Conservation (phyloP, 768 basidiomycete genomes). For the Boletus tomentosulus region DNA sequence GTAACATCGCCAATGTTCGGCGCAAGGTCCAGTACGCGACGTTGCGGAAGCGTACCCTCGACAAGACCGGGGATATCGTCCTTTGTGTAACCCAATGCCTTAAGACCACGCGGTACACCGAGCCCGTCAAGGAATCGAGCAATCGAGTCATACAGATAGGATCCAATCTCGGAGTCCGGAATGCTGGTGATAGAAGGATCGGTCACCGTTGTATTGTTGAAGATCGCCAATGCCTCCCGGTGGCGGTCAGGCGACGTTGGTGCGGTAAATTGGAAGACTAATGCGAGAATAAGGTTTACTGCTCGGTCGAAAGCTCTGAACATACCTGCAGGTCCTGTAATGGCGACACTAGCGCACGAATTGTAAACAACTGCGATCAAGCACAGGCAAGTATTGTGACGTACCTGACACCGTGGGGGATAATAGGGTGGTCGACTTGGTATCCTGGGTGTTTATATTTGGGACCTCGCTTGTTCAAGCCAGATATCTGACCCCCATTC, state of each 20-base stretch:
- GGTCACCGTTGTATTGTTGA: constrained; percentile 58
- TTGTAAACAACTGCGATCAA: neutral
- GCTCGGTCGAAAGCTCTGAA: constrained; percentile 6
- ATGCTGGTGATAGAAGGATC: constrained; percentile 70
- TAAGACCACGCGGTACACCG: constrained; percentile 81
- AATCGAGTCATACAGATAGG: constrained; percentile 78
- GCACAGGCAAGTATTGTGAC: neutral
- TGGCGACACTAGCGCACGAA: constrained; percentile 56
- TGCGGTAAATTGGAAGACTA: constrained; percentile 93
- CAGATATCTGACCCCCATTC: constrained; percentile 62
- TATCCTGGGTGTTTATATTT: constrained; percentile 93
- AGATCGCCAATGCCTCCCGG: constrained; percentile 83
- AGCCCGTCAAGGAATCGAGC: constrained; percentile 83
- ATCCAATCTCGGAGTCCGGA: constrained; percentile 75
- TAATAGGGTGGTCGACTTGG: constrained; percentile 78
- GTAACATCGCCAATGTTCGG: constrained; percentile 83
- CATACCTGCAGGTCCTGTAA: constrained; percentile 81
- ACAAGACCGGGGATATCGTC: constrained; percentile 73
- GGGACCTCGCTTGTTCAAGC: constrained; percentile 90
- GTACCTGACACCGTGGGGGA: constrained; percentile 87
- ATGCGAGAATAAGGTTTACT: neutral
- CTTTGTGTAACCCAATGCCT: constrained; percentile 70
- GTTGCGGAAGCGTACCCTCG: constrained; percentile 88
- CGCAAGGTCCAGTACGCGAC: constrained; percentile 88
- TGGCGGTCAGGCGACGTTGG: constrained; percentile 91